Evolutionary conservation across 2,329 filamentous ascomycete genomes (phyloP).

Genomic region (Bimuria novae-zelandiae): DNA sequence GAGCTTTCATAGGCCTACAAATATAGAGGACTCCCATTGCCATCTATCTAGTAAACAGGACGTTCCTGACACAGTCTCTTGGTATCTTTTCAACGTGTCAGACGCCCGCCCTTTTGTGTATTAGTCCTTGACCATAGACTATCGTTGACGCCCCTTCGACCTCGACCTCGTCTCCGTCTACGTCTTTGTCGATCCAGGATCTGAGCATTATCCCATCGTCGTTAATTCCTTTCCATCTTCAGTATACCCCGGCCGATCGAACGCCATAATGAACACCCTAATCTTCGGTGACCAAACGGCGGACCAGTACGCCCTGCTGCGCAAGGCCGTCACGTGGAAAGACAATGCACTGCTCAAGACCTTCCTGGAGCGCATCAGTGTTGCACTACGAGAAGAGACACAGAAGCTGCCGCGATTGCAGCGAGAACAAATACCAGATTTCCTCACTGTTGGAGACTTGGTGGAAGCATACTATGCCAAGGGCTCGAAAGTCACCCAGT

Average conservation of each 20-base stretch:
- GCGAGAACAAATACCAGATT: slow-evolving; percentile 63
- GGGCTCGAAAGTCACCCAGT: slow-evolving; percentile 61
- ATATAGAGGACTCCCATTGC: slow-evolving; percentile 42
- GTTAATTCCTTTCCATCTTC: slow-evolving; percentile 15
- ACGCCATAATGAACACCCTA: slow-evolving; percentile 54
- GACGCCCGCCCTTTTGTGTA: slow-evolving; percentile 13
- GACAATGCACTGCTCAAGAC: slow-evolving; percentile 63
- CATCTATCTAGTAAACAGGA: slow-evolving; percentile 24
- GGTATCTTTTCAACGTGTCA: slow-evolving; percentile 25
- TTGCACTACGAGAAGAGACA: slow-evolving; percentile 65
- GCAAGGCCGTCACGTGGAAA: slow-evolving; percentile 53
- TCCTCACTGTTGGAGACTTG: slow-evolving; percentile 66
- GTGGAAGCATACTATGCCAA: slow-evolving; percentile 67
- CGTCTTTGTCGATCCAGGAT: not conserved
- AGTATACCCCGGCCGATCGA: slow-evolving; percentile 27
- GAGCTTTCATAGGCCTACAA: slow-evolving; percentile 36
- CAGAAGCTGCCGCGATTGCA: slow-evolving; percentile 62
- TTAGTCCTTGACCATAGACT: slow-evolving; percentile 13
- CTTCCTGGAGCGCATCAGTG: slow-evolving; percentile 64
- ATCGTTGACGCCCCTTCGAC: slow-evolving; percentile 12
- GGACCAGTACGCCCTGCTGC: slow-evolving; percentile 67
- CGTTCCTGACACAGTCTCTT: slow-evolving; percentile 32
- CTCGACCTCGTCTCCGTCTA: not conserved
- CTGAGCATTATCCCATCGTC: not conserved
- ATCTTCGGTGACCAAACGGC: slow-evolving; percentile 75